phyloP scores from a whole-genome alignment of 2,329 filamentous ascomycete genomes.

The Epichloe elymi region DNA sequence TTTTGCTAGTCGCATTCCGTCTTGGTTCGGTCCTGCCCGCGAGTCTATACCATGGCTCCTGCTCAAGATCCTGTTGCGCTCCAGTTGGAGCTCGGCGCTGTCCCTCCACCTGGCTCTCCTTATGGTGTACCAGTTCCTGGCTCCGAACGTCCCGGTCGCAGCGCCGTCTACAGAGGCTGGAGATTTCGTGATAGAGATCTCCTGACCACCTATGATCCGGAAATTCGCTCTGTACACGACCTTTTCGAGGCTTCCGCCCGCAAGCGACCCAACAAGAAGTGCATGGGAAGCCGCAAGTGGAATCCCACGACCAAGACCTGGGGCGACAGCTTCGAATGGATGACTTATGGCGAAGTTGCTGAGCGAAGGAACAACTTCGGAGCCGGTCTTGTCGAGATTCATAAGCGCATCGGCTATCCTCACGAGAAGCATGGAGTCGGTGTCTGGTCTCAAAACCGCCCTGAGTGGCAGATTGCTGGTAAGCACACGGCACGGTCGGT shows the following conservation, averaged over 20 bases:
- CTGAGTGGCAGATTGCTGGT: constrained; percentile 79
- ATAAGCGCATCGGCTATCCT: constrained; percentile 55
- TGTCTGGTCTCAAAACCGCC: constrained; percentile 76
- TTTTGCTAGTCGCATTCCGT: neutral
- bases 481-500: constrained; percentile 10
- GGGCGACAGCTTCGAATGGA: constrained; percentile 65
- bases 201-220: constrained; percentile 58
- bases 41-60: constrained; percentile 18
- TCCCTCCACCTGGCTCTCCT: constrained; percentile 61
- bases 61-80: constrained; percentile 23
- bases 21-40: neutral
- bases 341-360: constrained; percentile 69
- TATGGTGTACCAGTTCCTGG: constrained; percentile 70
- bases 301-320: constrained; percentile 60
- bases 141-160: constrained; percentile 59
- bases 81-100: constrained; percentile 40
- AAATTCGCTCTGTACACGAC: constrained; percentile 62
- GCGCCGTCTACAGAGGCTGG: constrained; percentile 72
- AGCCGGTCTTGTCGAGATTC: constrained; percentile 70
- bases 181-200: constrained; percentile 58
- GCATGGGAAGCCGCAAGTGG: constrained; percentile 71
- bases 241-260: constrained; percentile 59
- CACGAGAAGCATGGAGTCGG: constrained; percentile 57
- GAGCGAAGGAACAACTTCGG: constrained; percentile 73
- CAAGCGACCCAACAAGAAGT: constrained; percentile 52